Evolutionary conservation across 306 rosid species (phyloP).

Genomic region (Quercus agrifolia): DNA sequence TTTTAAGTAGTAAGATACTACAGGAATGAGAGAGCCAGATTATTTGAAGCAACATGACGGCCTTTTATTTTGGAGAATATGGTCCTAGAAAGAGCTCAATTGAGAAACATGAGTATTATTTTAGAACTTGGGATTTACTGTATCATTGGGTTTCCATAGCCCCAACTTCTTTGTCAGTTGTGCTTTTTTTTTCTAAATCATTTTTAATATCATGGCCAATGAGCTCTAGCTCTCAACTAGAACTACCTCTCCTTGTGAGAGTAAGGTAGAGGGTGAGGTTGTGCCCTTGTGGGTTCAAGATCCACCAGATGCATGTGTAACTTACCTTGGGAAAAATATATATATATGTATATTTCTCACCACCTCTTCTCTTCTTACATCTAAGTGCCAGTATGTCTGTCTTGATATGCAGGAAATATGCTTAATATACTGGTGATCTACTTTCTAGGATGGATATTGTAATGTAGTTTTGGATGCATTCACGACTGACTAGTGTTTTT

Average conservation of each 20-base stretch:
- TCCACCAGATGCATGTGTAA: no score
- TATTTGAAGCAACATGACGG: not conserved
- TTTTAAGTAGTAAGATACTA: not conserved
- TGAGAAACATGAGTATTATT: not conserved
- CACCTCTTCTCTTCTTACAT: not conserved
- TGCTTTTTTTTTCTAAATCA: not conserved
- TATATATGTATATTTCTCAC: no score
- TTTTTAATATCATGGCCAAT: not conserved
- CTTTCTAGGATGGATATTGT: not conserved
- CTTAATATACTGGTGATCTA: not conserved
- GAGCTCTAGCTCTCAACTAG: no score
- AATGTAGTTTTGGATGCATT: not conserved
- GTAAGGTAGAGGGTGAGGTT: no score
- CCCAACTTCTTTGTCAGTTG: not conserved
- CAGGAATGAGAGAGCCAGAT: not conserved
- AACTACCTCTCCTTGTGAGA: not conserved
- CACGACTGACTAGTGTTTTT: constrained; percentile 3
- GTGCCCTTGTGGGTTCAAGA: no score
- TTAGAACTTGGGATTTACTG: not conserved
- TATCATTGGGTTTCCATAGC: not conserved
- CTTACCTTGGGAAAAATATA: no score
- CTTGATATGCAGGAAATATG: not conserved
- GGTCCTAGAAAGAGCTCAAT: not conserved
- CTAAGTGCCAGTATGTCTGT: no score
- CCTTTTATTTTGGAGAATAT: not conserved